Percentiles rank a stretch among this genome's conserved stretches.
Conservation (phyloP, 441 rosid species). For the Populus hybrid region DNA sequence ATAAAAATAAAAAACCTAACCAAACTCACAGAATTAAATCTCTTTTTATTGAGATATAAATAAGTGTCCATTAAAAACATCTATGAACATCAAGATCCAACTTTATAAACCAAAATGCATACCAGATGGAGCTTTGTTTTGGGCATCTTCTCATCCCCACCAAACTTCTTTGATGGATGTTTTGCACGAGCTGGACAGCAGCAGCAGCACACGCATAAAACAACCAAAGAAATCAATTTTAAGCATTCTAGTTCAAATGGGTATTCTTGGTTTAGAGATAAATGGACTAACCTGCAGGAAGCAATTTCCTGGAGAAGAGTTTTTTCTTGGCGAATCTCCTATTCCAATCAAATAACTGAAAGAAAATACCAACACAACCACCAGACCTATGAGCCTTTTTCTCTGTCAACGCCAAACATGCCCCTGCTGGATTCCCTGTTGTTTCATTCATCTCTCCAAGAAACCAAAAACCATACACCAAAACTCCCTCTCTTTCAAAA, state of each 20-base stretch:
- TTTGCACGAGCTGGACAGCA: constrained; percentile 45
- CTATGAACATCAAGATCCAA: background rate
- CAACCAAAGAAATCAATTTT: constrained; percentile 1
- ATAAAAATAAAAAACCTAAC: background rate
- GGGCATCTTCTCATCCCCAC: constrained; percentile 82
- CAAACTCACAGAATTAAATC: background rate
- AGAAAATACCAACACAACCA: constrained; percentile 88
- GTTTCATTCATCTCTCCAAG: constrained; percentile 48
- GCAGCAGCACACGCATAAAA: constrained; percentile 7
- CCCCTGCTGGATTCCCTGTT: constrained; percentile 30
- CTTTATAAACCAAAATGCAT: background rate
- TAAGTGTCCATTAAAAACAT: background rate
- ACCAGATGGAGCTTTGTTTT: constrained; percentile 67
- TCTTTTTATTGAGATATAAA: background rate
- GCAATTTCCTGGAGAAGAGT: constrained; percentile 68
- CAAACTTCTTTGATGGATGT: constrained; percentile 57
- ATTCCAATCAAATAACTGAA: constrained; percentile 89
- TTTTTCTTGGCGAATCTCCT: constrained; percentile 74
- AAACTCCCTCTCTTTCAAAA: constrained; percentile 3
- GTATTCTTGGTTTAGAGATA: background rate
- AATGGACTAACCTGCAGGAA: constrained; percentile 55
- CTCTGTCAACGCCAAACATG: constrained; percentile 64
- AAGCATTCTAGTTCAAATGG: background rate
- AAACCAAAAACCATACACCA: constrained; percentile 9
- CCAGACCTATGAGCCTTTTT: constrained; percentile 60